Conservation (phyloP, 768 basidiomycete species). For the Tephrocybe rancida region DNA sequence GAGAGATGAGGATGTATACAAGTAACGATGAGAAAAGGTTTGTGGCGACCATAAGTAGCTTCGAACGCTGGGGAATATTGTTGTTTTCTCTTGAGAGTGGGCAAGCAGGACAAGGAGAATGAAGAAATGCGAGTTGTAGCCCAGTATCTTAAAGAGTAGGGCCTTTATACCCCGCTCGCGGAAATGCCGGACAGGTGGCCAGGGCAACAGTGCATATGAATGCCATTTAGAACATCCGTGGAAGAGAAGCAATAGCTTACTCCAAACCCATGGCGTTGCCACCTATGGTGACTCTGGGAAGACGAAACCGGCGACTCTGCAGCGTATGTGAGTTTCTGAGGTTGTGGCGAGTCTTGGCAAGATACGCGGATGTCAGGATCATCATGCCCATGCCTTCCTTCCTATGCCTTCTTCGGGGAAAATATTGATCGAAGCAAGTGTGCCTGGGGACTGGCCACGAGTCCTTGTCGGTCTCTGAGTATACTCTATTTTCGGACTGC, state of each 20-base stretch:
- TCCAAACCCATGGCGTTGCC: conserved; percentile 6
- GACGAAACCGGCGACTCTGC: not conserved
- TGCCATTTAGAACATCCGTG: conserved; percentile 11
- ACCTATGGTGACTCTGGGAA: conserved; percentile 1
- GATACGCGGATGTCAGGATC: conserved; percentile 28
- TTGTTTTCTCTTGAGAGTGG: too few relatives aligned
- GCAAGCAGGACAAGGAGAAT: not conserved
- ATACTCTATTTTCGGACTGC: too few relatives aligned
- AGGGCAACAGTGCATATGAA: conserved; percentile 9
- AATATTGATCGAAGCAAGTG: conserved; percentile 3
- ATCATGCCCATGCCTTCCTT: conserved; percentile 7
- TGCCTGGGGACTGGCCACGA: not conserved
- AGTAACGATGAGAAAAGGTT: conserved; percentile 5
- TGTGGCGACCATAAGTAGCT: not conserved
- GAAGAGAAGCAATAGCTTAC: conserved; percentile 12
- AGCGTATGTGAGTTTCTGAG: not conserved
- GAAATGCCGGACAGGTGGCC: conserved; percentile 10
- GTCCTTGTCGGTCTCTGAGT: too few relatives aligned
- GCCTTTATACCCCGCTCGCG: conserved; percentile 11
- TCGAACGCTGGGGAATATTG: not conserved
- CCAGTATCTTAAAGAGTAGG: not conserved
- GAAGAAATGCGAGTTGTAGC: not conserved
- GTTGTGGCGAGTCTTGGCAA: conserved; percentile 5
- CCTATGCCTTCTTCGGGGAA: conserved; percentile 14
- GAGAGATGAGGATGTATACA: conserved; percentile 13